These are phyloP conservation scores for Ocimum tenuiflorum DNA, from an alignment of 257 asterid genomes.

Conservation along the genomic window DNA sequence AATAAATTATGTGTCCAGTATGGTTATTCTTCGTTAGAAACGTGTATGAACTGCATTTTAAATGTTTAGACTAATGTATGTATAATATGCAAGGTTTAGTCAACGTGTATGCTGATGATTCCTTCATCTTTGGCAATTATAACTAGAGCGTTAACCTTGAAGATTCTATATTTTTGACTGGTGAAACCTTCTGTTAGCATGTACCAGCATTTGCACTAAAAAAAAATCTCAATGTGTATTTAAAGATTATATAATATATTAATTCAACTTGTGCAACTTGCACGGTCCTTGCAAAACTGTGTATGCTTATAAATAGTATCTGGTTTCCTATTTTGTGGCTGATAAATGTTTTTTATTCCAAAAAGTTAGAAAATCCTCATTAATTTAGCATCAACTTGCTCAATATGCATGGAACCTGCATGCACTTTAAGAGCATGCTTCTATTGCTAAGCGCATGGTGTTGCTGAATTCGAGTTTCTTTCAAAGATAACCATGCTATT, in stretches of 20 bases:
- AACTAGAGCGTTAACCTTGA: background rate
- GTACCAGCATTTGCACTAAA: background rate
- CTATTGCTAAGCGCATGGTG: conserved; percentile 1
- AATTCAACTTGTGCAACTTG: conserved; percentile 33
- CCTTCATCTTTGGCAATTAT: conserved; percentile 9
- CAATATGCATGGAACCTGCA: conserved; percentile 36
- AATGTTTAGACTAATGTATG: background rate
- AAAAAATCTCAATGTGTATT: background rate
- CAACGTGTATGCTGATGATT: background rate
- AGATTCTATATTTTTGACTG: background rate
- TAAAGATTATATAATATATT: conserved; percentile 1
- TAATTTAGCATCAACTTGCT: conserved; percentile 28
- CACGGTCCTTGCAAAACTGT: conserved; percentile 18
- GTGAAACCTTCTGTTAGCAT: background rate
- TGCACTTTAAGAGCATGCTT: conserved; percentile 19
- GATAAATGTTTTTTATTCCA: background rate
- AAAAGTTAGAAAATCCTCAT: background rate
- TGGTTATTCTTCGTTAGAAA: background rate
- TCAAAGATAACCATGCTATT: background rate
- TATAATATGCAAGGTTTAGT: background rate
- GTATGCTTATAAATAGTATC: conserved; percentile 13
- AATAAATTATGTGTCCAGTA: background rate
- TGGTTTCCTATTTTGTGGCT: conserved; percentile 18
- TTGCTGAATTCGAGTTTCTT: conserved; percentile 3
- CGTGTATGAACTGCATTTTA: background rate